phyloP scores from a whole-genome alignment of 768 basidiomycete genomes.

The Kwoniella sp. region DNA sequence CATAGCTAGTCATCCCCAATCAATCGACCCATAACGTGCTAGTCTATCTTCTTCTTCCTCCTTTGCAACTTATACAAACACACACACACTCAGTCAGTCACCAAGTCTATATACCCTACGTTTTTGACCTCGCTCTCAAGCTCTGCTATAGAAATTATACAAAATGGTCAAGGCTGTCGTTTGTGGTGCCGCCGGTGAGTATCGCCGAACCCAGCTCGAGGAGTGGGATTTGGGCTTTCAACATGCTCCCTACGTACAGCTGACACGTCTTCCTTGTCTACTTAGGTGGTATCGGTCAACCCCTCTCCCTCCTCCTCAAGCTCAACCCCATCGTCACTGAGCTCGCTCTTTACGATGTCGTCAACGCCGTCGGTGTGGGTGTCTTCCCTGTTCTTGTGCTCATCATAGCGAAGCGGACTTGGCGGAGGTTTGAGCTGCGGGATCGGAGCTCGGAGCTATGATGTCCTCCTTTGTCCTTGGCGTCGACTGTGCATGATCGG shows the following conservation, averaged over 20 bases:
- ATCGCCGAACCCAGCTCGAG: constrained; percentile 5
- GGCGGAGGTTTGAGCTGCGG: no score
- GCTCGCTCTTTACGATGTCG: constrained; percentile 89
- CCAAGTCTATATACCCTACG: not conserved
- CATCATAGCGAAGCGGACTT: not conserved
- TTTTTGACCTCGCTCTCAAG: not conserved
- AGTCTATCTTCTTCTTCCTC: constrained; percentile 5
- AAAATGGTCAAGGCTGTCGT: constrained; percentile 84
- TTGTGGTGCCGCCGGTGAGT: constrained; percentile 86
- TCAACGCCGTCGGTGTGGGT: constrained; percentile 83
- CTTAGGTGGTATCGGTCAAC: constrained; percentile 88
- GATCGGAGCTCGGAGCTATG: not conserved
- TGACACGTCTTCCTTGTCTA: not conserved
- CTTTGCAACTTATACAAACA: not conserved
- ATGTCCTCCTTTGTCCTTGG: constrained; percentile 13
- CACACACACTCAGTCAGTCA: constrained; percentile 15
- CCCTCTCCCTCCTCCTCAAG: constrained; percentile 91
- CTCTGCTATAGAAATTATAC: not conserved
- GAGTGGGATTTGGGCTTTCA: constrained; percentile 4
- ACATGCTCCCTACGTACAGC: not conserved
- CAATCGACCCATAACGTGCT: not conserved
- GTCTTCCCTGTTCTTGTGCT: not conserved
- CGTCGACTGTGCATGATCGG: not conserved
- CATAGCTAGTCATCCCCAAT: not conserved
- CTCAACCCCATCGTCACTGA: constrained; percentile 82